These are phyloP conservation scores for Populus hybrid DNA, from an alignment of 441 rosid species.

Conservation along the genomic window DNA sequence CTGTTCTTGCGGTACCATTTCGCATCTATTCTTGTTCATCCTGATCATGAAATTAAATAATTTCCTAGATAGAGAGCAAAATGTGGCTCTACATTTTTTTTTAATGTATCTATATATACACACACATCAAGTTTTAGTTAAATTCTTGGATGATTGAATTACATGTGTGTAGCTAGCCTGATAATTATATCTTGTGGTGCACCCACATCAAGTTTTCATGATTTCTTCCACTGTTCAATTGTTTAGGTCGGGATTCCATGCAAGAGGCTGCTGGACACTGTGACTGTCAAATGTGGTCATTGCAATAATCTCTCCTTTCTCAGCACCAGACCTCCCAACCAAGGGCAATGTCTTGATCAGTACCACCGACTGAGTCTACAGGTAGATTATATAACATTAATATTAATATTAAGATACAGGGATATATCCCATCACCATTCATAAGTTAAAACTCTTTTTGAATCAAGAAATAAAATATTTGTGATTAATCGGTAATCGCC, in stretches of 20 bases:
- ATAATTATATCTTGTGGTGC: not conserved
- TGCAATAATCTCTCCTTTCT: conserved; percentile 94
- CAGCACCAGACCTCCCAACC: conserved; percentile 75
- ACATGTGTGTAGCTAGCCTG: not conserved
- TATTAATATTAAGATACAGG: not conserved
- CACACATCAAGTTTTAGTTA: not conserved
- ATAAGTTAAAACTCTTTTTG: no score
- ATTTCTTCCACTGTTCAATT: not conserved
- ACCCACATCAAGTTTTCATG: not conserved
- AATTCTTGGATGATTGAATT: not conserved
- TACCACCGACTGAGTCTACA: conserved; percentile 51
- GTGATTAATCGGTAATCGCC: not conserved
- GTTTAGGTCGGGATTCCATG: conserved; percentile 89
- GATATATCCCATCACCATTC: no score
- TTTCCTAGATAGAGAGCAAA: not conserved
- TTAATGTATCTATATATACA: not conserved
- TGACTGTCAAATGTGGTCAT: conserved; percentile 97
- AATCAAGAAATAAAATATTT: not conserved
- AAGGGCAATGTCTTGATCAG: conserved; percentile 63
- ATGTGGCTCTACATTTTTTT: not conserved
- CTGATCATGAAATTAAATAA: not conserved
- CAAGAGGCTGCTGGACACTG: conserved; percentile 84
- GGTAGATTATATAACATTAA: conserved; percentile 26
- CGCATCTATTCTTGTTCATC: not conserved
- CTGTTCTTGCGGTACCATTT: conserved; percentile 83